These are phyloP conservation scores for Schoenoplectus tabernaemontani DNA, from an alignment of 202 grass and related monocot species.

Conservation along the genomic window DNA sequence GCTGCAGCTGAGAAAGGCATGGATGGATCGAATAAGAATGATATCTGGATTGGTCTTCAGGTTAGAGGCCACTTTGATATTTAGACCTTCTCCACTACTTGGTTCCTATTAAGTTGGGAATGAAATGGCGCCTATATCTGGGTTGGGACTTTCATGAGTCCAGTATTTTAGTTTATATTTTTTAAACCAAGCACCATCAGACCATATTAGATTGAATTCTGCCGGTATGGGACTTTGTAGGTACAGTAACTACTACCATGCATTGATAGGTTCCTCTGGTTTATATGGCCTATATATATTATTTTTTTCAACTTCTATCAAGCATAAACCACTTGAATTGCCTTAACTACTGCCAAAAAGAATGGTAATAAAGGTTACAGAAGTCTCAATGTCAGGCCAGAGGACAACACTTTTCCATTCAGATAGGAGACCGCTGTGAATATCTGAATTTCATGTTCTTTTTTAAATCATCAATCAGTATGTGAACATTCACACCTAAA, in stretches of 20 bases:
- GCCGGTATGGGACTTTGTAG: not conserved
- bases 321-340: not conserved
- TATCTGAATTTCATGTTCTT: not conserved
- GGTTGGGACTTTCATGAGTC: not conserved
- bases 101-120: not conserved
- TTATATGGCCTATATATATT: not conserved
- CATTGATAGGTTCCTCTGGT: not conserved
- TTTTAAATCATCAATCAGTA: not conserved
- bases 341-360: not conserved
- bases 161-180: not conserved
- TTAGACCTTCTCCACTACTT: not conserved
- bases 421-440: not conserved
- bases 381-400: not conserved
- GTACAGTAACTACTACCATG: not conserved
- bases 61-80: not conserved
- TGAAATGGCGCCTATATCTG: not conserved
- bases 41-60: constrained; percentile 90
- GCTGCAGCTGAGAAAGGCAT: constrained; percentile 61
- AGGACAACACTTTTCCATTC: not conserved
- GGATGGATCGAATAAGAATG: constrained; percentile 86
- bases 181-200: not conserved
- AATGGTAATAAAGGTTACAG: not conserved
- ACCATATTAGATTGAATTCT: not conserved
- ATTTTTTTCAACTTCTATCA: not conserved
- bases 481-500: not conserved